phyloP scores from a whole-genome alignment of 345 rosid species.

The Euphorbia lathyris region DNA sequence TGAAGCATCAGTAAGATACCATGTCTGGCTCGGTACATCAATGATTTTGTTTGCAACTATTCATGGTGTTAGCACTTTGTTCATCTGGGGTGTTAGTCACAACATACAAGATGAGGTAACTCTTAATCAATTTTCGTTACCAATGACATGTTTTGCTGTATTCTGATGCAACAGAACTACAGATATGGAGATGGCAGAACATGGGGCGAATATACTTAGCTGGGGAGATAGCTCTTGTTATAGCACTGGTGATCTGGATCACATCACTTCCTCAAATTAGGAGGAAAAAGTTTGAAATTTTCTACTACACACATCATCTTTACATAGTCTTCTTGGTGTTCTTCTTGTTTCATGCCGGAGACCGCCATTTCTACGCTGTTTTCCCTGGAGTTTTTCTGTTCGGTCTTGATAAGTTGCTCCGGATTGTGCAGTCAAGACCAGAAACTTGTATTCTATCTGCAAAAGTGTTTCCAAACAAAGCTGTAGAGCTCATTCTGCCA shows the following conservation, averaged over 20 bases:
- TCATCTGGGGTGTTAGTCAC: conserved; percentile 76
- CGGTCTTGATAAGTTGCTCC: conserved; percentile 65
- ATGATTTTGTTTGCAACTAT: conserved; percentile 64
- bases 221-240: conserved; percentile 55
- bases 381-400: conserved; percentile 76
- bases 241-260: conserved; percentile 70
- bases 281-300: conserved; percentile 64
- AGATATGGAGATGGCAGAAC: conserved; percentile 80
- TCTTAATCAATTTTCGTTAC: neutral
- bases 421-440: conserved; percentile 66
- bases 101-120: conserved; percentile 64
- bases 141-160: neutral
- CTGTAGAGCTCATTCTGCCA: conserved; percentile 63
- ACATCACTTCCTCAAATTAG: conserved; percentile 86
- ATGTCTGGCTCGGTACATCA: conserved; percentile 74
- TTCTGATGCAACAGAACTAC: conserved; percentile 5
- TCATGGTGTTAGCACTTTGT: conserved; percentile 71
- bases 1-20: conserved; percentile 75
- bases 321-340: conserved; percentile 59
- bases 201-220: conserved; percentile 74
- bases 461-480: conserved; percentile 49
- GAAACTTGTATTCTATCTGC: conserved; percentile 52
- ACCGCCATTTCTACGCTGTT: conserved; percentile 71
- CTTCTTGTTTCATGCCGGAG: conserved; percentile 85
- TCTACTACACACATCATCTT: conserved; percentile 76